These are phyloP conservation scores for Rhodamnia argentea DNA, from an alignment of 345 rosid genomes.

Conservation along the genomic window DNA sequence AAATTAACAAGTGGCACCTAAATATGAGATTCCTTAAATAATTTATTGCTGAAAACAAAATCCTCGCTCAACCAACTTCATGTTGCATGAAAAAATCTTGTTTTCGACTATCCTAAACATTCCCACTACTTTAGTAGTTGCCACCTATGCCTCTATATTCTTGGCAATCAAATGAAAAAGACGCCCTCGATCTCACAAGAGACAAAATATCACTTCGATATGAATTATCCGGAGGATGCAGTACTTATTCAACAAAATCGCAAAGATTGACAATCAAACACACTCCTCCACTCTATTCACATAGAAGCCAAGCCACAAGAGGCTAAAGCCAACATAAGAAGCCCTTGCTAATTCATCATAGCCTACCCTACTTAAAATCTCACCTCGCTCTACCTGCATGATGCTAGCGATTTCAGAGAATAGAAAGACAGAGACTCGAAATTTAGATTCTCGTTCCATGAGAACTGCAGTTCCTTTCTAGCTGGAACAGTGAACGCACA, in stretches of 20 bases:
- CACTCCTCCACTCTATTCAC: background rate
- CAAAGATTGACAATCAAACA: background rate
- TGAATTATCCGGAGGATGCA: background rate
- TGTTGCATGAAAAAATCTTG: background rate
- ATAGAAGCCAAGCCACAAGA: background rate
- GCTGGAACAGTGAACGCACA: background rate
- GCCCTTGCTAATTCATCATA: background rate
- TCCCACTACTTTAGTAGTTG: background rate
- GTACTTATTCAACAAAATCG: background rate
- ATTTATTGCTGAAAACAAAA: background rate
- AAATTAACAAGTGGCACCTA: background rate
- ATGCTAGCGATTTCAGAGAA: background rate
- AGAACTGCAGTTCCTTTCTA: background rate
- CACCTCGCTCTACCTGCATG: background rate
- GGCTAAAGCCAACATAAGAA: background rate
- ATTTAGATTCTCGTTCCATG: background rate
- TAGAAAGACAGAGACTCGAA: background rate
- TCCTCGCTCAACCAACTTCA: background rate
- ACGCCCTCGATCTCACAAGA: background rate
- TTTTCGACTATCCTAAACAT: background rate
- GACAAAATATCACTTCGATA: background rate
- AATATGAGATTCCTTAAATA: background rate
- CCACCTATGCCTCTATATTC: background rate
- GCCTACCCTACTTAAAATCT: background rate
- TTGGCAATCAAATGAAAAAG: background rate